Evolutionary conservation across 352 stramenopile species (phyloP).

Genomic region (Globisporangium cederbergense): DNA sequence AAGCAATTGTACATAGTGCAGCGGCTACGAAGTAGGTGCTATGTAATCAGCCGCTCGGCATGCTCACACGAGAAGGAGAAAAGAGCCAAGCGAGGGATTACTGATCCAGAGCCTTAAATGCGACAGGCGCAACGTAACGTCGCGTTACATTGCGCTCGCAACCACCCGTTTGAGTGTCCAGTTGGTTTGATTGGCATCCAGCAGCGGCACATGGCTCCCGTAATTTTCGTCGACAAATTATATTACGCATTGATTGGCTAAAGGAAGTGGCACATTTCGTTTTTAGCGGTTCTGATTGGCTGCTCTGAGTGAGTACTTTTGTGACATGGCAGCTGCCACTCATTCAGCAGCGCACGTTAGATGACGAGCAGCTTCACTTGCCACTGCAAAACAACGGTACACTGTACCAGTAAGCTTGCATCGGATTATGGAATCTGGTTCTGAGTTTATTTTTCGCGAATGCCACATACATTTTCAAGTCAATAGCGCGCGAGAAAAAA

Average conservation of each 20-base stretch:
- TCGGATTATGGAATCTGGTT: not conserved
- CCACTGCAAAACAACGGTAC: not conserved
- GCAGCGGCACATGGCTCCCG: no score
- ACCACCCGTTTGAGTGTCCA: not conserved
- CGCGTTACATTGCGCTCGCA: not conserved
- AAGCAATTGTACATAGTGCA: no score
- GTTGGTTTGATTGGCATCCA: not conserved
- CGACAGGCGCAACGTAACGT: no score
- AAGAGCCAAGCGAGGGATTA: not conserved
- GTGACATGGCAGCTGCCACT: not conserved
- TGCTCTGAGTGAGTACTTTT: not conserved
- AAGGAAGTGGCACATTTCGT: not conserved
- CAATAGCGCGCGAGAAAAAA: no score
- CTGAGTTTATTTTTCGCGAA: no score
- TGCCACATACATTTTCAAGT: no score
- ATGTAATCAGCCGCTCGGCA: no score
- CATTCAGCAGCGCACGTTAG: not conserved
- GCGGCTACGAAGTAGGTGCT: no score
- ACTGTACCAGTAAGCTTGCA: not conserved
- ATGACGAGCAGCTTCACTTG: not conserved
- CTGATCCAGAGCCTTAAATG: not conserved
- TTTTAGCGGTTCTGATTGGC: not conserved
- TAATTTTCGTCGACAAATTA: conserved; percentile 3
- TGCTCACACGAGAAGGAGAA: not conserved
- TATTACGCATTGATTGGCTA: not conserved